These are phyloP conservation scores for Sistotremastrum niveocremeum DNA, from an alignment of 768 basidiomycete species.

Conservation along the genomic window DNA sequence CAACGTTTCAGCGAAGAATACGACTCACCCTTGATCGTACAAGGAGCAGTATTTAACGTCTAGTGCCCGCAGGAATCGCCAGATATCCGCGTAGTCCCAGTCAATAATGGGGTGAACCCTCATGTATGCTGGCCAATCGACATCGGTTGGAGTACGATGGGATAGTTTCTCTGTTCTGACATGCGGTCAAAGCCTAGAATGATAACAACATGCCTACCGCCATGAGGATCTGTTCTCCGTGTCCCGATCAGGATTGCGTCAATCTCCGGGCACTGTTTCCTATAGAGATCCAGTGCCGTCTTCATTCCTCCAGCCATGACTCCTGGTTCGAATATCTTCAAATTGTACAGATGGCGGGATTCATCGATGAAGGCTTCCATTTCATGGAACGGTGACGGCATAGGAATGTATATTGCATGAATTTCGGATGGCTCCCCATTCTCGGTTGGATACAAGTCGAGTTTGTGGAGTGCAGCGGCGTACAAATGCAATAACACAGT, in stretches of 20 bases:
- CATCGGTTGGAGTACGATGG: constrained; percentile 69
- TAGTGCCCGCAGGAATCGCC: constrained; percentile 67
- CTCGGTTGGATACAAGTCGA: constrained; percentile 1
- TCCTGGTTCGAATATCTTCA: constrained; percentile 57
- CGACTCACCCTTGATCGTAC: constrained; percentile 79
- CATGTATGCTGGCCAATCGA: constrained; percentile 80
- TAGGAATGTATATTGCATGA: constrained; percentile 75
- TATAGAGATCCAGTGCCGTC: constrained; percentile 60
- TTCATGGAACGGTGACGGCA: constrained; percentile 72
- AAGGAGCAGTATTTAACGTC: constrained; percentile 76
- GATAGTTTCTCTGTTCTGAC: constrained; percentile 47
- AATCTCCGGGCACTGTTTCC: constrained; percentile 48
- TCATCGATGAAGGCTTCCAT: constrained; percentile 76
- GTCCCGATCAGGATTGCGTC: constrained; percentile 84
- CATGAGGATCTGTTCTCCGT: constrained; percentile 81
- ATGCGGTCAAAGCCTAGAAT: background rate
- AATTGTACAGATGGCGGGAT: constrained; percentile 45
- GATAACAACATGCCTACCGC: constrained; percentile 37
- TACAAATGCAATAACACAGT: constrained; percentile 91
- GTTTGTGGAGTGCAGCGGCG: constrained; percentile 51
- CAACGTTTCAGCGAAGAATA: background rate
- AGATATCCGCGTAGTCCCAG: constrained; percentile 85
- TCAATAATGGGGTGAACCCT: constrained; percentile 93
- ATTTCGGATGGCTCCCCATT: constrained; percentile 27
- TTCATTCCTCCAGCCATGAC: constrained; percentile 59